phyloP scores from a whole-genome alignment of 2,329 filamentous ascomycete species.

The Colletotrichum sp. region DNA sequence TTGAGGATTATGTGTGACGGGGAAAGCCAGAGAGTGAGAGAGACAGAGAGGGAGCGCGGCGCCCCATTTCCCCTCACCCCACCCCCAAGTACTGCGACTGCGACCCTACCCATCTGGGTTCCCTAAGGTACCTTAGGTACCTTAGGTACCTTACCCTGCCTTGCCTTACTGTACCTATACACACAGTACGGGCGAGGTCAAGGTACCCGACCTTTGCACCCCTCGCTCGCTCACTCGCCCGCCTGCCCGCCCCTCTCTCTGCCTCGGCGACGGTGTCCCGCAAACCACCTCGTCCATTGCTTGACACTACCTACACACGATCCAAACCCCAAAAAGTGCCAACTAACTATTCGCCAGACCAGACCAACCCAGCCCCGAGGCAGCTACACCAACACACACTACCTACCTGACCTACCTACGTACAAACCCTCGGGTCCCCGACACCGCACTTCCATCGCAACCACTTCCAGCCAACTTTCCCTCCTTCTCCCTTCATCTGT shows the following conservation, averaged over 20 bases:
- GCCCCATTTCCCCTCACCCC: neutral
- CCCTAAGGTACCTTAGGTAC: neutral
- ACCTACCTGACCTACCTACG: neutral
- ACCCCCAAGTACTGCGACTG: neutral
- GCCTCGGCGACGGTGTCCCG: constrained; percentile 8
- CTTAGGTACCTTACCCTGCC: neutral
- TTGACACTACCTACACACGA: neutral
- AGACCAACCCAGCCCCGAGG: constrained; percentile 14
- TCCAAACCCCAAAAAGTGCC: neutral
- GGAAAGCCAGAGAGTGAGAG: neutral
- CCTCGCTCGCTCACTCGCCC: neutral
- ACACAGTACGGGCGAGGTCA: neutral
- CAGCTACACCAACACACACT: neutral
- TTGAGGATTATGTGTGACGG: neutral
- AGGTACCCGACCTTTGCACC: neutral
- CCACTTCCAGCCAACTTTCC: constrained; percentile 2
- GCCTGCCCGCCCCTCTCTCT: neutral
- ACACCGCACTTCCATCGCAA: constrained; percentile 15
- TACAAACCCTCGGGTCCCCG: constrained; percentile 2
- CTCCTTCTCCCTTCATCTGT: neutral
- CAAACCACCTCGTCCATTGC: constrained; percentile 13
- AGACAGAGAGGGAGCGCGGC: neutral
- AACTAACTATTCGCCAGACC: constrained; percentile 19
- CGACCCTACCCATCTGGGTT: neutral
- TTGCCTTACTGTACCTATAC: neutral